Evolutionary conservation across 148 eudicot genomes (phyloP).

Genomic region (Agrostemma githago): DNA sequence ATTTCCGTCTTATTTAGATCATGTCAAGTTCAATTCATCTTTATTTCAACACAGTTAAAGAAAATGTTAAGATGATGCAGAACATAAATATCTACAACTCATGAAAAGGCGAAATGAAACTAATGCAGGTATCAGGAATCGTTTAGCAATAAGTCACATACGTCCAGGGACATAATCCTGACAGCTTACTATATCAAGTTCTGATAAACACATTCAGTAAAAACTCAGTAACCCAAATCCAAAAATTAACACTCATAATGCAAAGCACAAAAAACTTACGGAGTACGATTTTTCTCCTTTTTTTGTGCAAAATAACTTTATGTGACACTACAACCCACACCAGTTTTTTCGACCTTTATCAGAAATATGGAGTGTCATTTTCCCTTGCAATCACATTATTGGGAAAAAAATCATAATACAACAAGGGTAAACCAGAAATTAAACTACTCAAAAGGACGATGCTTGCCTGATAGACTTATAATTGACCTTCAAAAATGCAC

Average conservation of each 20-base stretch:
- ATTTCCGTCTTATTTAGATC: neutral
- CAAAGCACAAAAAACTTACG: neutral
- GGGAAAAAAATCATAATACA: neutral
- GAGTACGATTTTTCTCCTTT: neutral
- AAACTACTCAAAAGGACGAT: neutral
- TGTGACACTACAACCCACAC: neutral
- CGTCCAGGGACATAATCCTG: neutral
- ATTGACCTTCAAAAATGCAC: neutral
- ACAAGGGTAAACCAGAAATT: neutral
- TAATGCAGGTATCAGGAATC: too few relatives aligned
- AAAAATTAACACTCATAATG: neutral
- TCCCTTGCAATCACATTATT: neutral
- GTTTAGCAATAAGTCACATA: neutral
- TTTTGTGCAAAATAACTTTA: neutral
- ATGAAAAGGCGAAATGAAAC: neutral
- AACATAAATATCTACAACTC: neutral
- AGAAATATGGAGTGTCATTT: neutral
- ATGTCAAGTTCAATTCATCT: neutral
- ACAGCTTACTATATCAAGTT: neutral
- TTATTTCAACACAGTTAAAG: neutral
- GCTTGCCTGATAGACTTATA: constrained; percentile 3
- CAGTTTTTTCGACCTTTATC: neutral
- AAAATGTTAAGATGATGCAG: neutral
- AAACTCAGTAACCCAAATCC: neutral
- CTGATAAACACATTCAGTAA: neutral